phyloP scores from a whole-genome alignment of 2,329 filamentous ascomycete species.

The Ascocoryne sarcoides region DNA sequence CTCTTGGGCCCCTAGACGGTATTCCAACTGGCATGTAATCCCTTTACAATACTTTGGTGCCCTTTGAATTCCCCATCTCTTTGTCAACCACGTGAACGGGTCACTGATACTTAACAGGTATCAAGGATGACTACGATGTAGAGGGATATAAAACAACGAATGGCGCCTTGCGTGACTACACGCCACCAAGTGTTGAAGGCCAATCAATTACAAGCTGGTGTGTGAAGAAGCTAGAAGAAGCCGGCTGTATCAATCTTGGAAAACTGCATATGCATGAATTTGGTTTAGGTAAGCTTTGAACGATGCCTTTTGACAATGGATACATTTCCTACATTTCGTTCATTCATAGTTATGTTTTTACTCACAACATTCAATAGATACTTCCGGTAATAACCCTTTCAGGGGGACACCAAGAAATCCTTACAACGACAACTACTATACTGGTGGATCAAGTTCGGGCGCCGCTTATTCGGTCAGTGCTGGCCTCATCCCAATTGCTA shows the following conservation, averaged over 20 bases:
- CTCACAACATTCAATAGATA: slow-evolving; percentile 53
- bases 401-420: slow-evolving; percentile 74
- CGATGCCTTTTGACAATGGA: neutral
- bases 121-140: slow-evolving; percentile 57
- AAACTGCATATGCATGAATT: slow-evolving; percentile 82
- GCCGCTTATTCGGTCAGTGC: slow-evolving; percentile 75
- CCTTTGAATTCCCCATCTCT: no score
- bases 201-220: slow-evolving; percentile 14
- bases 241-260: slow-evolving; percentile 64
- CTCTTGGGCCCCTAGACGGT: slow-evolving; percentile 64
- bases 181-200: slow-evolving; percentile 3
- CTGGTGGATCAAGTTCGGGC: slow-evolving; percentile 85
- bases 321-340: no score
- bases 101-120: neutral
- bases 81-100: neutral
- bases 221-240: slow-evolving; percentile 40
- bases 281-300: slow-evolving; percentile 33
- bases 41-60: neutral
- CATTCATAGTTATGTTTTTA: neutral
- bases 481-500: slow-evolving; percentile 52
- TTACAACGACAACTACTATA: slow-evolving; percentile 61
- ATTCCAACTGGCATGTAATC: slow-evolving; percentile 60
- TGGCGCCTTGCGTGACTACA: slow-evolving; percentile 16
- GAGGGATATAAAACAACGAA: slow-evolving; percentile 16
- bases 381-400: slow-evolving; percentile 72